phyloP scores from a whole-genome alignment of 2,329 filamentous ascomycete genomes.

The Ceratocystis smalleyi region DNA sequence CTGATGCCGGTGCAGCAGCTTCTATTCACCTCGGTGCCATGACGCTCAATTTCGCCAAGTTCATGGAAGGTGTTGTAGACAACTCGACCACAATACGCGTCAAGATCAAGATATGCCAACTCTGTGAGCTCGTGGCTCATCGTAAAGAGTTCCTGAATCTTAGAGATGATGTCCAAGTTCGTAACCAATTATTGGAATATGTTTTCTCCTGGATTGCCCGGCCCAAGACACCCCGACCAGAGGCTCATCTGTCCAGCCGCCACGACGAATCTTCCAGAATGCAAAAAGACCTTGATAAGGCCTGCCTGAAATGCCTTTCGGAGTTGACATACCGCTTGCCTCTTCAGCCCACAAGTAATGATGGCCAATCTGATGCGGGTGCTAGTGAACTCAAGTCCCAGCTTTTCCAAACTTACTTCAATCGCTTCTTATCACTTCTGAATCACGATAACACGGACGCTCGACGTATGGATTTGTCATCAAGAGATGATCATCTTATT shows the following conservation, averaged over 20 bases:
- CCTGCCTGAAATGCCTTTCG: constrained; percentile 48
- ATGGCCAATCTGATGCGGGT: constrained; percentile 44
- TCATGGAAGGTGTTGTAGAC: constrained; percentile 43
- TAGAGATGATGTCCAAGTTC: constrained; percentile 51
- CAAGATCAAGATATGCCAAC: constrained; percentile 53
- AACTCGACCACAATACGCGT: constrained; percentile 42
- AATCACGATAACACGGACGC: constrained; percentile 34
- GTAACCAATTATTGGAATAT: constrained; percentile 52
- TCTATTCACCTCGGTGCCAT: constrained; percentile 49
- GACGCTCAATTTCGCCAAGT: constrained; percentile 51
- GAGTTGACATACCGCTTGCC: constrained; percentile 51
- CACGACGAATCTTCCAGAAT: constrained; percentile 42
- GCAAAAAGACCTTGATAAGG: constrained; percentile 50
- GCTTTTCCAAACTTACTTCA: constrained; percentile 59
- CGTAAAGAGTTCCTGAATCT: constrained; percentile 54
- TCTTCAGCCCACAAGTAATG: constrained; percentile 50
- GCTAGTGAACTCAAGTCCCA: constrained; percentile 54
- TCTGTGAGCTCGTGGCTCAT: constrained; percentile 48
- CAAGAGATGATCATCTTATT: constrained; percentile 41
- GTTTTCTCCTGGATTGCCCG: constrained; percentile 54
- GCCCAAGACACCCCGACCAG: constrained; percentile 36
- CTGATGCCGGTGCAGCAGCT: constrained; percentile 45
- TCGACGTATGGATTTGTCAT: constrained; percentile 12
- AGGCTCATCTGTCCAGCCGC: constrained; percentile 29
- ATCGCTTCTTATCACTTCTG: constrained; percentile 49